A percentile compares a stretch with the other conserved stretches of the same genome.
Conservation (phyloP, 2,329 filamentous ascomycete species). For the Pleurostoma richardsiae region DNA sequence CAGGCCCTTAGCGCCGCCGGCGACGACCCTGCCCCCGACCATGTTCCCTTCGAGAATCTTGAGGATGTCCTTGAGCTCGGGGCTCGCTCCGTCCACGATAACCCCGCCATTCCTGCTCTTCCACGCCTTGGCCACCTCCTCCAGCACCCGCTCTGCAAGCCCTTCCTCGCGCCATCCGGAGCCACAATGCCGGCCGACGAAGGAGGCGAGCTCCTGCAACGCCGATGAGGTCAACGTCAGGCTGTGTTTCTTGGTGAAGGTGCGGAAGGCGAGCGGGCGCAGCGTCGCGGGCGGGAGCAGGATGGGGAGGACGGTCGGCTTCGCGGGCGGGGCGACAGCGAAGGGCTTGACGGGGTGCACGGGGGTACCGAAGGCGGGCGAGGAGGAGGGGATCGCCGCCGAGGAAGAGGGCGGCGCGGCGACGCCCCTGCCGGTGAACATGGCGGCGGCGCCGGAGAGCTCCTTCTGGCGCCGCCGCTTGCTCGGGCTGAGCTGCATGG, state of each 20-base stretch:
- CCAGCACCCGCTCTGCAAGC: constrained; percentile 83
- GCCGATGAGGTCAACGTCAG: constrained; percentile 86
- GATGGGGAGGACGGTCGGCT: constrained; percentile 74
- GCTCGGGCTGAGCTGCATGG: constrained; percentile 8
- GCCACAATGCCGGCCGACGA: constrained; percentile 90
- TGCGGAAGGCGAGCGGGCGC: constrained; percentile 86
- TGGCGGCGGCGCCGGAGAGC: constrained; percentile 8
- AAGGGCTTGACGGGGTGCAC: constrained; percentile 70
- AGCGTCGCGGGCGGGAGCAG: constrained; percentile 82
- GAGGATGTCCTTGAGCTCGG: constrained; percentile 75
- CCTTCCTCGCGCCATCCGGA: constrained; percentile 96
- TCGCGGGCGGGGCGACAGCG: constrained; percentile 40
- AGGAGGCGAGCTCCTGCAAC: constrained; percentile 76
- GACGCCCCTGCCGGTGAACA: constrained; percentile 10
- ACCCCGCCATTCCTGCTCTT: constrained; percentile 84
- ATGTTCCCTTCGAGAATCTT: constrained; percentile 83
- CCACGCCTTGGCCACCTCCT: constrained; percentile 88
- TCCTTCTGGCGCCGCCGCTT: constrained; percentile 18
- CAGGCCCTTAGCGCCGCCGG: constrained; percentile 43
- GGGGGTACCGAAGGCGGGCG: constrained; percentile 84
- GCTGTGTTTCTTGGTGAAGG: constrained; percentile 96
- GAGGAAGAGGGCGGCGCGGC: constrained; percentile 24
- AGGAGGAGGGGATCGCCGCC: constrained; percentile 77
- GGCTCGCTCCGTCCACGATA: constrained; percentile 79
- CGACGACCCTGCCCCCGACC: constrained; percentile 70